Percentiles rank a stretch among this genome's conserved stretches.
These are phyloP conservation scores for Cercospora janseana DNA, from an alignment of 2,329 filamentous ascomycete genomes.

Conservation along the genomic window DNA sequence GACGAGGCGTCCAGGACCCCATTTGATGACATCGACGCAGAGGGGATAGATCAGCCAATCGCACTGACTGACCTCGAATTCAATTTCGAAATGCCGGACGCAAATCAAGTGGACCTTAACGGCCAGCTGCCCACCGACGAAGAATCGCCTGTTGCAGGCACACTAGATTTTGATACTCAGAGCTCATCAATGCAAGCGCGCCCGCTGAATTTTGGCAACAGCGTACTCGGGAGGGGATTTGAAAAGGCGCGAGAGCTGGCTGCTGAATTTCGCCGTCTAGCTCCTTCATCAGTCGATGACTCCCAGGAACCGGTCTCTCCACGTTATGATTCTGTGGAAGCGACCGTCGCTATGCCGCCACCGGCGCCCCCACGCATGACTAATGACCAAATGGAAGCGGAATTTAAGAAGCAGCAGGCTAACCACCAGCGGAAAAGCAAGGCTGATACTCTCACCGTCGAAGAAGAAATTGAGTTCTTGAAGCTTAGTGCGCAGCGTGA, in stretches of 20 bases:
- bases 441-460: slow-evolving; percentile 13
- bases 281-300: neutral
- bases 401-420: slow-evolving; percentile 14
- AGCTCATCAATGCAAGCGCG: neutral
- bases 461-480: slow-evolving; percentile 30
- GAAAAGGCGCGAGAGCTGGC: neutral
- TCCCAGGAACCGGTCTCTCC: neutral
- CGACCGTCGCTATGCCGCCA: slow-evolving; percentile 1
- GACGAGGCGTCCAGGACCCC: neutral
- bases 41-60: neutral
- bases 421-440: slow-evolving; percentile 17
- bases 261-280: neutral
- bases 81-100: neutral
- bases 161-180: neutral
- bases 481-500: slow-evolving; percentile 23
- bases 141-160: neutral
- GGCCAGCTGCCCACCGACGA: no score
- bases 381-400: neutral
- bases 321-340: slow-evolving; percentile 4
- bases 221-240: neutral
- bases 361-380: neutral
- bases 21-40: neutral
- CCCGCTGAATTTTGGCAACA: neutral
- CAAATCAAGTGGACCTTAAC: neutral
- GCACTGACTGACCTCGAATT: neutral